phyloP scores from a whole-genome alignment of 345 rosid genomes.

The Limnanthes douglasii region DNA sequence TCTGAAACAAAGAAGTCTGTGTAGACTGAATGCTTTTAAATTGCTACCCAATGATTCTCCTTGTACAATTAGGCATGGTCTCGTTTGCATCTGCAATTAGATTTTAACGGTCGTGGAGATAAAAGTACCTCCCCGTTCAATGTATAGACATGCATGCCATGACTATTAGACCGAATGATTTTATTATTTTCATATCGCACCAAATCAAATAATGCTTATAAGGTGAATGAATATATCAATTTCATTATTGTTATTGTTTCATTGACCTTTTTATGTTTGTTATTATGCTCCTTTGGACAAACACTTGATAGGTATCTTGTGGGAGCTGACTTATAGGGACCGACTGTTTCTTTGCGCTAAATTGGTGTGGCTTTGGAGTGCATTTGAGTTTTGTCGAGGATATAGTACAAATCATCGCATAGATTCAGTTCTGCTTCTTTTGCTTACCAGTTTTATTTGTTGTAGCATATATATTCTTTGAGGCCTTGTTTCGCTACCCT shows the following conservation, averaged over 20 bases:
- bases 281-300: neutral
- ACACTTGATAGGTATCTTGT: slow-evolving; percentile 11
- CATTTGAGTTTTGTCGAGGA: slow-evolving; percentile 18
- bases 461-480: neutral
- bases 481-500: neutral
- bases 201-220: too few relatives aligned
- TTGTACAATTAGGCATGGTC: too few relatives aligned
- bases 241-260: neutral
- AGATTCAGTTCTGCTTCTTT: neutral
- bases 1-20: too few relatives aligned
- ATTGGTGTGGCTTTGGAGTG: slow-evolving; percentile 15
- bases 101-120: too few relatives aligned
- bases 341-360: slow-evolving; percentile 10
- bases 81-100: too few relatives aligned
- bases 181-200: too few relatives aligned
- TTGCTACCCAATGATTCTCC: too few relatives aligned
- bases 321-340: slow-evolving; percentile 16
- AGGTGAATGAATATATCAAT: neutral
- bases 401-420: neutral
- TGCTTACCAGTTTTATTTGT: neutral
- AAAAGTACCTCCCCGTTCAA: neutral
- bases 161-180: too few relatives aligned
- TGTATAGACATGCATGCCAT: too few relatives aligned
- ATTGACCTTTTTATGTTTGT: neutral
- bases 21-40: too few relatives aligned